These are phyloP conservation scores for Silene coronaria DNA, from an alignment of 179 eudicot species.

Conservation along the genomic window DNA sequence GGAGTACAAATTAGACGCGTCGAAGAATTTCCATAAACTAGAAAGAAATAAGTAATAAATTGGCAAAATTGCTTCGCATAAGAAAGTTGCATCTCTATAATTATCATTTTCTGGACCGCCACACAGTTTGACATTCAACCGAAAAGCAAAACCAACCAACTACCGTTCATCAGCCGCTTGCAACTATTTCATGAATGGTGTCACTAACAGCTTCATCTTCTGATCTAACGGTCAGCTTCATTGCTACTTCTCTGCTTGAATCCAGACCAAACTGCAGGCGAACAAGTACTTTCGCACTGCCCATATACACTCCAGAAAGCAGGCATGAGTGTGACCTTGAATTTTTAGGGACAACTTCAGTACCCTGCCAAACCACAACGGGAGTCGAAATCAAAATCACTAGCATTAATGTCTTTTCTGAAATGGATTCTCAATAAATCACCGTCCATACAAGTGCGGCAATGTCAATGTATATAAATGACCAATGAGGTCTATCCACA, in stretches of 20 bases:
- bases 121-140: conserved; percentile 5
- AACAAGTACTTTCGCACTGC: conserved; percentile 74
- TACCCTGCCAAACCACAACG: conserved; percentile 45
- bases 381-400: not conserved
- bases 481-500: no score
- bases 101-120: conserved; percentile 12
- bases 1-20: not conserved
- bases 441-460: no score
- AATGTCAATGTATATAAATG: no score
- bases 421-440: no score
- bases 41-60: conserved; percentile 16
- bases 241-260: conserved; percentile 71
- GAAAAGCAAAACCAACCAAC: conserved; percentile 10
- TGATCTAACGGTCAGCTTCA: conserved; percentile 87
- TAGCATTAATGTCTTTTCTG: not conserved
- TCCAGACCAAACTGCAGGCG: conserved; percentile 76
- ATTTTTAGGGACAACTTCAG: conserved; percentile 69
- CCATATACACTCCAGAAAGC: conserved; percentile 78
- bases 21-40: conserved; percentile 15
- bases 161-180: conserved; percentile 48
- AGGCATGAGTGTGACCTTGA: conserved; percentile 86
- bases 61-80: conserved; percentile 14
- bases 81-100: conserved; percentile 28
- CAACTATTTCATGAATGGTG: conserved; percentile 83
- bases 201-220: conserved; percentile 79